Evolutionary conservation across 495 filamentous ascomycete species (phyloP).

Genomic region (Penicillium manginii): DNA sequence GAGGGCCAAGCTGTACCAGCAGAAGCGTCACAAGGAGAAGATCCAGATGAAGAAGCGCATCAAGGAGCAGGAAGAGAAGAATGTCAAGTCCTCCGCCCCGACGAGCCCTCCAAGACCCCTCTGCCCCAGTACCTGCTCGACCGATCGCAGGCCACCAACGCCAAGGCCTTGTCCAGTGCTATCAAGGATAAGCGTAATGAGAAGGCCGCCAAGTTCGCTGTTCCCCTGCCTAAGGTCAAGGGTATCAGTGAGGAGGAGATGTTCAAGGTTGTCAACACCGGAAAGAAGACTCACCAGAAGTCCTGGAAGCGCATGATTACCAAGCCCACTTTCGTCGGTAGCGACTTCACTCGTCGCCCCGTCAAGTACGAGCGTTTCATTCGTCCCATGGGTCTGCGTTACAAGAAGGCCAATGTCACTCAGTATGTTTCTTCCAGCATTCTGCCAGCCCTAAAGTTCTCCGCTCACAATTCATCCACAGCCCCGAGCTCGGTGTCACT

Average conservation of each 20-base stretch:
- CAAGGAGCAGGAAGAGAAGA: slow-evolving; percentile 90
- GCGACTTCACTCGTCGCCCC: slow-evolving; percentile 87
- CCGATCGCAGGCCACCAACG: slow-evolving; percentile 79
- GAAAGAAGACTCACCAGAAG: slow-evolving; percentile 77
- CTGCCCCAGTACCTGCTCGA: slow-evolving; percentile 90
- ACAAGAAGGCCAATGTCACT: slow-evolving; percentile 95
- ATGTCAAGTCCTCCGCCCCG: slow-evolving; percentile 85
- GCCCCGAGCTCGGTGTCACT: slow-evolving; percentile 80
- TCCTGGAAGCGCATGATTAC: slow-evolving; percentile 97
- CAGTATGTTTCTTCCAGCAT: slow-evolving; percentile 40
- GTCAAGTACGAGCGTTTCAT: slow-evolving; percentile 96
- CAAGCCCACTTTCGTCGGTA: slow-evolving; percentile 86
- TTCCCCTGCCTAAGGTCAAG: slow-evolving; percentile 91
- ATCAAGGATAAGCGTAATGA: slow-evolving; percentile 90
- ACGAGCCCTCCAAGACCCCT: slow-evolving; percentile 72
- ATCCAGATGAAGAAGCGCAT: slow-evolving; percentile 99
- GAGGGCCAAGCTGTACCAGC: slow-evolving; percentile 90
- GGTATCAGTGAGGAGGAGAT: slow-evolving; percentile 97
- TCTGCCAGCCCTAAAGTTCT: not conserved
- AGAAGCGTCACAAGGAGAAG: slow-evolving; percentile 94
- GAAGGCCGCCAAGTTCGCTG: slow-evolving; percentile 94
- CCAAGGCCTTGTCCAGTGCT: slow-evolving; percentile 82
- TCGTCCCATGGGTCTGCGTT: slow-evolving; percentile 78
- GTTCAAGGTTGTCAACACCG: slow-evolving; percentile 97
- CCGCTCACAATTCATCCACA: slow-evolving; percentile 18